phyloP scores from a whole-genome alignment of 2,329 filamentous ascomycete species.

The Fonsecaea pugnacius region DNA sequence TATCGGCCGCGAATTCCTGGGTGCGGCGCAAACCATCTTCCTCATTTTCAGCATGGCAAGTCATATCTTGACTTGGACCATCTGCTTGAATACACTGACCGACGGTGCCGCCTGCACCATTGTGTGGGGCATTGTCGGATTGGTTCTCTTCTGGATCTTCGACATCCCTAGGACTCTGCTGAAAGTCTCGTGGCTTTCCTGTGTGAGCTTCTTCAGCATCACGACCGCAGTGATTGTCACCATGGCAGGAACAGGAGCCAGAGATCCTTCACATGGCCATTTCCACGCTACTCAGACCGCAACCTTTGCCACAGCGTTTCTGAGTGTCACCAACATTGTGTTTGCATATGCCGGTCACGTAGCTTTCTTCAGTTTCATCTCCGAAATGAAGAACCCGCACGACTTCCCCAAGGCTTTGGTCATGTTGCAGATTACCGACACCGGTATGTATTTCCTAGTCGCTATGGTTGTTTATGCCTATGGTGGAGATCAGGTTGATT shows the following conservation, averaged over 20 bases:
- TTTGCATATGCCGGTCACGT: constrained; percentile 72
- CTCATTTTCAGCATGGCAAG: constrained; percentile 71
- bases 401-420: constrained; percentile 67
- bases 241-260: constrained; percentile 67
- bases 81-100: constrained; percentile 69
- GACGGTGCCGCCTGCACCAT: constrained; percentile 66
- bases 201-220: constrained; percentile 68
- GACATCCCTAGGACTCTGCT: constrained; percentile 67
- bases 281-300: constrained; percentile 48
- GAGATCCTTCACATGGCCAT: constrained; percentile 55
- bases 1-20: constrained; percentile 66
- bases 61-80: constrained; percentile 72
- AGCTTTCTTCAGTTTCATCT: constrained; percentile 70
- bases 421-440: constrained; percentile 64
- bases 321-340: constrained; percentile 69
- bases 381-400: constrained; percentile 65
- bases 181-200: constrained; percentile 65
- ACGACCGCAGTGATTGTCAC: constrained; percentile 66
- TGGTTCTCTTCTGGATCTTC: constrained; percentile 62
- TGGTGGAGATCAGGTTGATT: constrained; percentile 64
- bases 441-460: constrained; percentile 66
- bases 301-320: constrained; percentile 61
- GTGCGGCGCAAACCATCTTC: constrained; percentile 65
- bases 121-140: constrained; percentile 64
- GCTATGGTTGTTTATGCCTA: constrained; percentile 71